A percentile compares a stretch with the other conserved stretches of the same genome.
phyloP scores from a whole-genome alignment of 176 grass and related monocot genomes.

The Phoenix roebelenii region DNA sequence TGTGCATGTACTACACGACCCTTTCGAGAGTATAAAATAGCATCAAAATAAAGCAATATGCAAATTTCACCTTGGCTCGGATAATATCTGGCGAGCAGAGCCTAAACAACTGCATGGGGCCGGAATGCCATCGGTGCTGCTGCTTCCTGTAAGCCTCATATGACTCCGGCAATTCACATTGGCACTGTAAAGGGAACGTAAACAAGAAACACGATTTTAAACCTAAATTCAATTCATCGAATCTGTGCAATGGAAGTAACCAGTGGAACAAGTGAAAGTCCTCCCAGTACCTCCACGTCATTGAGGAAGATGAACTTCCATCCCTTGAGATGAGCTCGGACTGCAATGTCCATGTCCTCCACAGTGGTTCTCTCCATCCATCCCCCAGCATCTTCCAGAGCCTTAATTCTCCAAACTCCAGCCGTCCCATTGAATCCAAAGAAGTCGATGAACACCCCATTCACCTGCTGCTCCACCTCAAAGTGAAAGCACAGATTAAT shows the following conservation, averaged over 20 bases:
- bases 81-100: conserved; percentile 90
- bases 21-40: too few species aligned
- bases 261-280: too few species aligned
- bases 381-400: conserved; percentile 78
- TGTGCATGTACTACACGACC: too few species aligned
- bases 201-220: not conserved
- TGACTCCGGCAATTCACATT: conserved; percentile 94
- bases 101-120: conserved; percentile 97
- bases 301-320: conserved; percentile 97
- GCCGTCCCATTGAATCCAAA: conserved; percentile 97
- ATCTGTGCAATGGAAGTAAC: not conserved
- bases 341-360: conserved; percentile 98
- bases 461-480: conserved; percentile 98
- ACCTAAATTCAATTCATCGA: not conserved
- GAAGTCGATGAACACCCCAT: conserved; percentile 82
- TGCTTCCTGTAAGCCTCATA: conserved; percentile 99
- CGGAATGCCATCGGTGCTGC: conserved; percentile 96
- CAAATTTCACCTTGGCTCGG: conserved; percentile 47
- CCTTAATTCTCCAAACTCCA: conserved; percentile 89
- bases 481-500: conserved; percentile 99
- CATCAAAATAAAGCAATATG: too few species aligned
- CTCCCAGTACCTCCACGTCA: conserved; percentile 68
- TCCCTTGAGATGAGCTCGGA: conserved; percentile 77
- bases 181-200: conserved; percentile 44
- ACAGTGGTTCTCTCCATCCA: conserved; percentile 98